These are phyloP conservation scores for Komagataella ulmi DNA, from an alignment of 805 yeast species.

Conservation along the genomic window DNA sequence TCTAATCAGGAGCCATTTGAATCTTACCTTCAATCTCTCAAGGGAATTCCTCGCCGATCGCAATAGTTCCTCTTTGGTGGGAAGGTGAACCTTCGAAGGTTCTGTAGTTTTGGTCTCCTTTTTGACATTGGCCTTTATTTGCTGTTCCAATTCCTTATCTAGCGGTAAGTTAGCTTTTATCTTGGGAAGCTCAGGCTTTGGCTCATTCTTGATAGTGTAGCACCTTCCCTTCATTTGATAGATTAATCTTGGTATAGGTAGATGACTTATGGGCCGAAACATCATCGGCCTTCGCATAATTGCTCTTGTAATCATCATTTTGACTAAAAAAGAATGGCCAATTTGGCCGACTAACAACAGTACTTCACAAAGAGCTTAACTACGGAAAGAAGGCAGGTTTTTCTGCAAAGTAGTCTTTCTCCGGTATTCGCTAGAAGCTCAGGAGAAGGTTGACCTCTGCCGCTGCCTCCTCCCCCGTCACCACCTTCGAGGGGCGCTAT, in stretches of 20 bases:
- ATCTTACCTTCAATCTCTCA: conserved; percentile 13
- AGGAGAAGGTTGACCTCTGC: neutral
- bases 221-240: neutral
- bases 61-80: conserved; percentile 6
- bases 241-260: neutral
- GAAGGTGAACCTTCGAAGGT: neutral
- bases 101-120: neutral
- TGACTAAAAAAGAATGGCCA: neutral
- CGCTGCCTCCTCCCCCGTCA: neutral
- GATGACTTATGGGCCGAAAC: neutral
- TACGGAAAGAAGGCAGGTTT: neutral
- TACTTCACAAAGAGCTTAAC: neutral
- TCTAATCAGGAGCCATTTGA: conserved; percentile 65
- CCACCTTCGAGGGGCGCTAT: neutral
- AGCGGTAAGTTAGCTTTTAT: neutral
- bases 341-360: neutral
- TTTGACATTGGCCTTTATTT: neutral
- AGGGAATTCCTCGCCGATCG: conserved; percentile 4
- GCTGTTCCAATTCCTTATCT: neutral
- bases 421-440: neutral
- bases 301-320: neutral
- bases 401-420: neutral
- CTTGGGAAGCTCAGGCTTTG: neutral
- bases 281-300: neutral
- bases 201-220: neutral